A percentile compares a stretch with the other conserved stretches of the same genome.
These are phyloP conservation scores for Pythium rishiriense DNA, from an alignment of 352 stramenopile genomes.

Conservation along the genomic window DNA sequence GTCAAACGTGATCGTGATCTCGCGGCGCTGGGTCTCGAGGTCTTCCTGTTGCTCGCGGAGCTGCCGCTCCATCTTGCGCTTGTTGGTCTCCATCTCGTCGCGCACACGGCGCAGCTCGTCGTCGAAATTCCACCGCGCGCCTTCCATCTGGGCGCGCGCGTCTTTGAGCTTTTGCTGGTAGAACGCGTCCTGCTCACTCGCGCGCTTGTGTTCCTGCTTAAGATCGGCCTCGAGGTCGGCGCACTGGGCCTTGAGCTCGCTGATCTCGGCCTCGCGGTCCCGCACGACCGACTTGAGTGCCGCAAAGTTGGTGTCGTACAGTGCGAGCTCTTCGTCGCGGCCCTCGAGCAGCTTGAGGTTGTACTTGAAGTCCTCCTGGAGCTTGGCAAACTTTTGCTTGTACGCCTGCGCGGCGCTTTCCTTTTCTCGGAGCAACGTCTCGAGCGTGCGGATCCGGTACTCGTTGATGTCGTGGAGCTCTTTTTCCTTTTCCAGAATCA, in stretches of 20 bases:
- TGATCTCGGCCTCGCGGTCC: constrained; percentile 71
- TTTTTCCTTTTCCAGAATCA: constrained; percentile 90
- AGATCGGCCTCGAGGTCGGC: constrained; percentile 57
- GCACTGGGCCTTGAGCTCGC: constrained; percentile 59
- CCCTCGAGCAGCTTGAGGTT: constrained; percentile 91
- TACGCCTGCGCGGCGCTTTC: constrained; percentile 40
- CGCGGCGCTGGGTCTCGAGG: constrained; percentile 65
- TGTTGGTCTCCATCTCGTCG: constrained; percentile 59
- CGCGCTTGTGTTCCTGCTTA: constrained; percentile 43
- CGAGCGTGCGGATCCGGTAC: constrained; percentile 83
- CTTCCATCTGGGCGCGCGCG: constrained; percentile 66
- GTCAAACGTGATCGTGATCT: constrained; percentile 76
- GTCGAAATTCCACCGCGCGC: constrained; percentile 73
- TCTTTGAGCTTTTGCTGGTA: constrained; percentile 81
- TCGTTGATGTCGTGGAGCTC: constrained; percentile 93
- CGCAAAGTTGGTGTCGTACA: constrained; percentile 87
- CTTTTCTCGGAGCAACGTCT: constrained; percentile 78
- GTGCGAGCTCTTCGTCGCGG: constrained; percentile 86
- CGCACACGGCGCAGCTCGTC: constrained; percentile 62
- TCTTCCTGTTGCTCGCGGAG: constrained; percentile 82
- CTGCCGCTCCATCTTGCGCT: constrained; percentile 49
- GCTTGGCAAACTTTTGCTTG: constrained; percentile 80
- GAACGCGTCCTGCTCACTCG: constrained; percentile 48
- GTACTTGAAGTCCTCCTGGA: constrained; percentile 94
- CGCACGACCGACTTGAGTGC: constrained; percentile 71